phyloP scores from a whole-genome alignment of 805 yeast genomes.

The Schwanniomyces pseudopolymorphus region DNA sequence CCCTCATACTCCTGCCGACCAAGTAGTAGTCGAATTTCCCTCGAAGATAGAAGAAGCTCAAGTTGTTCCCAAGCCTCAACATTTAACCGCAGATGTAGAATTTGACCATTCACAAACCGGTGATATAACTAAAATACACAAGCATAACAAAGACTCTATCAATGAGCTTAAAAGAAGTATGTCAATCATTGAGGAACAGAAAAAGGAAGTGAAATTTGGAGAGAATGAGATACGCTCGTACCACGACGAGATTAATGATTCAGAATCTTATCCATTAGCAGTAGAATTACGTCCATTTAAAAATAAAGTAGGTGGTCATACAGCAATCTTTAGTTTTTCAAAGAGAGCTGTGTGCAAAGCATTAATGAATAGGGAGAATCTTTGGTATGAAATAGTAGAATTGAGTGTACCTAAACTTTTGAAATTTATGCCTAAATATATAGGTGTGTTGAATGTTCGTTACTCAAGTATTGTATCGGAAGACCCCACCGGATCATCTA shows the following conservation, averaged over 20 bases:
- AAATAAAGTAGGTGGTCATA: slow-evolving; percentile 97
- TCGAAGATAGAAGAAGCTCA: slow-evolving; percentile 9
- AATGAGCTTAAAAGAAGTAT: background rate
- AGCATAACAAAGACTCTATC: slow-evolving; percentile 2
- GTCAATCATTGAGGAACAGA: background rate
- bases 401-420: slow-evolving; percentile 70
- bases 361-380: slow-evolving; percentile 82
- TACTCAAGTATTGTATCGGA: slow-evolving; percentile 54
- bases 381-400: slow-evolving; percentile 90
- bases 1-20: slow-evolving; percentile 53
- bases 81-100: slow-evolving; percentile 50
- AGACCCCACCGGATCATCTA: slow-evolving; percentile 8
- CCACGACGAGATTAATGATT: background rate
- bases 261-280: slow-evolving; percentile 60
- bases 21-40: background rate
- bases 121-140: slow-evolving; percentile 23
- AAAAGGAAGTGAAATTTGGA: slow-evolving; percentile 8
- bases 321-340: slow-evolving; percentile 91
- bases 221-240: slow-evolving; percentile 3
- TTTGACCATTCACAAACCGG: slow-evolving; percentile 38
- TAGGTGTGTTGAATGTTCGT: slow-evolving; percentile 91
- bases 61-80: slow-evolving; percentile 29
- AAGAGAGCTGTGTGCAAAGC: slow-evolving; percentile 93
- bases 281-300: slow-evolving; percentile 90
- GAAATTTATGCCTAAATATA: slow-evolving; percentile 87